Evolutionary conservation across 192 early-diverging fungal genomes (phyloP), one percentile per base, ranked within the genome.

Genomic region (Dissophora ornata): DNA sequence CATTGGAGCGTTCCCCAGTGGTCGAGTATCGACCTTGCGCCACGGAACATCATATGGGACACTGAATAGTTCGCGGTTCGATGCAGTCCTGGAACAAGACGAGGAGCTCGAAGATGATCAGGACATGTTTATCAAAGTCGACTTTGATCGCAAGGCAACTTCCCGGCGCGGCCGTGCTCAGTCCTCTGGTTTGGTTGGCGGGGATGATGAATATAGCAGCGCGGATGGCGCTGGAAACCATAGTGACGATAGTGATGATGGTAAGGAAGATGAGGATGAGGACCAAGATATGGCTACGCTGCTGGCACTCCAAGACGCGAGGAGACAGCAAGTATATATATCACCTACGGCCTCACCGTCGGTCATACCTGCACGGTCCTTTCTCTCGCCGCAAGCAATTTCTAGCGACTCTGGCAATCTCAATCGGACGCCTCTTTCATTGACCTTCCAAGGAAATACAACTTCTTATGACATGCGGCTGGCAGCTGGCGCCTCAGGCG

Each of bases 221-320:
- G n/a, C n/a, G n/a, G n/a, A n/a, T n/a, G n/a, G n/a, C n/a, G n/a
- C n/a, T n/a, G n/a, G n/a, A n/a, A n/a, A n/a, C n/a, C n/a, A 47
- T 24, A 26, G 51, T 40, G 45, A 69, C 21, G 45, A 46, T 36
- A 22, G 42, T 13, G n/a, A 28, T 22, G 49, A 69, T 34, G 45
- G 32, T 16, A 34, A 57, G 46, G 41, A 47, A 12, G 41, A 56
- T 13, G 56, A 75, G 12, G 71, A 64, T 33, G 71, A 77, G 6
- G 66, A 68, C 7, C 73, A 77, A 24, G 73, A 77, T 51, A 77
- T 77, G 73, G 73, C 63, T 4, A 64, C 64, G 2, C 46, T 77
- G 9, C 38, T 77, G 15, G 73, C 73, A 22, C 67, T 63, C 10
- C 73, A 77, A 33, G 73, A 77, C 15, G 64, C 64, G 16, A 19